These are phyloP conservation scores for Corynespora cassiicola DNA, from an alignment of 2,329 filamentous ascomycete genomes.

Conservation along the genomic window DNA sequence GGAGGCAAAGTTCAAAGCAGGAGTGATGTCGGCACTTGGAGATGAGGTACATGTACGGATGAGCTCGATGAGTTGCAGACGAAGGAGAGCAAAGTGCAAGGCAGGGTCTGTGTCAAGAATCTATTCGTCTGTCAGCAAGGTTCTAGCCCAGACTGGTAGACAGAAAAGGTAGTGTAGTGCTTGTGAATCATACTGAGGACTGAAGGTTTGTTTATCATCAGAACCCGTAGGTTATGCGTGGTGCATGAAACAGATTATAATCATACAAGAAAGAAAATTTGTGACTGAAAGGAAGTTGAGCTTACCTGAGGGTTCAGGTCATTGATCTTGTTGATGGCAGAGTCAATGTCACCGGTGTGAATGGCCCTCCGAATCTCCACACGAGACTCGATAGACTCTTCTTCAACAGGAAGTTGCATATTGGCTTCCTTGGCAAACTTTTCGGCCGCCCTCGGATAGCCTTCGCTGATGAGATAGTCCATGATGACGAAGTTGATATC, in stretches of 20 bases:
- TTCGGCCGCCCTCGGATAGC: slow-evolving; percentile 89
- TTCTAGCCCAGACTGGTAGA: too few relatives aligned
- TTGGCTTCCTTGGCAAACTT: slow-evolving; percentile 96
- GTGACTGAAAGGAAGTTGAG: slow-evolving; percentile 19
- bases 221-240: slow-evolving; percentile 93
- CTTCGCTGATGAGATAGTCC: slow-evolving; percentile 96
- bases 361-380: slow-evolving; percentile 87
- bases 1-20: slow-evolving; percentile 86
- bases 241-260: slow-evolving; percentile 99
- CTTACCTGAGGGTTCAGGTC: slow-evolving; percentile 90
- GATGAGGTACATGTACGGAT: slow-evolving; percentile 77
- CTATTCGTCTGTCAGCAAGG: slow-evolving; percentile 57
- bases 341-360: slow-evolving; percentile 82
- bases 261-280: slow-evolving; percentile 69
- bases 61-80: slow-evolving; percentile 91
- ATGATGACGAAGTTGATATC: slow-evolving; percentile 95
- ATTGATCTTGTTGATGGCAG: slow-evolving; percentile 86
- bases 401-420: slow-evolving; percentile 74
- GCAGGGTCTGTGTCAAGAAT: slow-evolving; percentile 83
- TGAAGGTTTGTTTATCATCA: slow-evolving; percentile 91
- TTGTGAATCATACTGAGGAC: slow-evolving; percentile 78
- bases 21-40: slow-evolving; percentile 74
- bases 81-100: slow-evolving; percentile 87
- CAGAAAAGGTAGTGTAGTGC: slow-evolving; percentile 12
- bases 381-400: slow-evolving; percentile 75